Conservation (phyloP, 2,329 filamentous ascomycete species). For the Pezicula radicicola region DNA sequence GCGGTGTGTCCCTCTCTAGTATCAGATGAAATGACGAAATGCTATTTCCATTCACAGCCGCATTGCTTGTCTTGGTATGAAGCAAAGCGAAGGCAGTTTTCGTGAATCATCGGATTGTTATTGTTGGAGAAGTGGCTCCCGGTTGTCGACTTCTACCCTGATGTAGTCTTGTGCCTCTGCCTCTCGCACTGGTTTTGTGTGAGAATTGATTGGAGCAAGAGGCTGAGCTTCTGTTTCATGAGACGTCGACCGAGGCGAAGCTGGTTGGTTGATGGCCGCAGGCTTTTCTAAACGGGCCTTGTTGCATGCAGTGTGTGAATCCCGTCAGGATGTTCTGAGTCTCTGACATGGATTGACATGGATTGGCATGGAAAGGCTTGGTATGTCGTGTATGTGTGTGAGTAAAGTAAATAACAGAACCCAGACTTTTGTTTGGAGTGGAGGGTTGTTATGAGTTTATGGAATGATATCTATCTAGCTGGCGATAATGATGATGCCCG, state of each 20-base stretch:
- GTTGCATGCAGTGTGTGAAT: conserved; percentile 15
- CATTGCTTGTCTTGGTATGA: background rate
- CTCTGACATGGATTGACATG: conserved; percentile 3
- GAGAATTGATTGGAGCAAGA: conserved; percentile 14
- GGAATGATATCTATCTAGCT: background rate
- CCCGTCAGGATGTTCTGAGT: background rate
- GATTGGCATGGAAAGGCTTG: background rate
- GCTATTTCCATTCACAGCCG: background rate
- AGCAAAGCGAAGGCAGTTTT: no score
- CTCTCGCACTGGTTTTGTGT: conserved; percentile 7
- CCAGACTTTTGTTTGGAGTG: background rate
- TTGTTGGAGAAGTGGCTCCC: background rate
- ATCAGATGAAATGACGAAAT: background rate
- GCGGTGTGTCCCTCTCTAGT: background rate
- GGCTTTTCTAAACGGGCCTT: conserved; percentile 19
- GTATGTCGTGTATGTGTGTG: background rate
- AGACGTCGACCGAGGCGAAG: background rate
- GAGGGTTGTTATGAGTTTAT: background rate
- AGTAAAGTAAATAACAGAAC: no score
- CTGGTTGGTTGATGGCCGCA: conserved; percentile 10
- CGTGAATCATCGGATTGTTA: no score
- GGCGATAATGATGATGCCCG: background rate
- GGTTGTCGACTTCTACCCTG: no score
- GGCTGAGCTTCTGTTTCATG: conserved; percentile 15
- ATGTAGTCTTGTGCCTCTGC: no score